Percentiles rank a stretch among this genome's conserved stretches.
phyloP scores from a whole-genome alignment of 495 filamentous ascomycete species.

The Extremus antarcticus region DNA sequence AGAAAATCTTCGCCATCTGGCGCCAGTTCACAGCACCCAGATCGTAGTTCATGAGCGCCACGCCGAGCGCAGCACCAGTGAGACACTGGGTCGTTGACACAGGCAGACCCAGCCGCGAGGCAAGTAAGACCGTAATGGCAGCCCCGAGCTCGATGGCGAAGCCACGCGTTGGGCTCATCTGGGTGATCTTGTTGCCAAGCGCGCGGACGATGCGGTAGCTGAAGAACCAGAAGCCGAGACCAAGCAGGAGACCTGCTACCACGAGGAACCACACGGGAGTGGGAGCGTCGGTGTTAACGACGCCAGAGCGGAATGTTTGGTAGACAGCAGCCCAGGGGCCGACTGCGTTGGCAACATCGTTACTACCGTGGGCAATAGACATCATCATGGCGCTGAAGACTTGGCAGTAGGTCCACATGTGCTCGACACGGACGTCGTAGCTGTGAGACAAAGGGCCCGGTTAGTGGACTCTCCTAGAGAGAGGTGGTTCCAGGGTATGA shows the following conservation, averaged over 20 bases:
- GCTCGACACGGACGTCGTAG: slow-evolving; percentile 24
- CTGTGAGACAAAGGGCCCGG: slow-evolving; percentile 10
- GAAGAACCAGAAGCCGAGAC: slow-evolving; percentile 47
- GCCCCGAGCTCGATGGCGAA: slow-evolving; percentile 58
- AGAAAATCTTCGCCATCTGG: slow-evolving; percentile 42
- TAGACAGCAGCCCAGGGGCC: slow-evolving; percentile 23
- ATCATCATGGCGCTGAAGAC: slow-evolving; percentile 49
- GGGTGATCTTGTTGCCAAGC: slow-evolving; percentile 59
- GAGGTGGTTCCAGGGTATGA: neutral
- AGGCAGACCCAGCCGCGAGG: slow-evolving; percentile 50
- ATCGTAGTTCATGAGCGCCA: slow-evolving; percentile 31
- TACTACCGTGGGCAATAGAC: slow-evolving; percentile 25
- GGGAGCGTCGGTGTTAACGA: slow-evolving; percentile 34
- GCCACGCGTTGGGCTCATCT: slow-evolving; percentile 51
- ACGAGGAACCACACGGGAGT: slow-evolving; percentile 60
- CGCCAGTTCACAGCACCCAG: slow-evolving; percentile 53
- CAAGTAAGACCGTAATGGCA: slow-evolving; percentile 54
- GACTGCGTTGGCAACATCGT: slow-evolving; percentile 22
- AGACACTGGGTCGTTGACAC: slow-evolving; percentile 32
- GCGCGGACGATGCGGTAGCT: slow-evolving; percentile 60
- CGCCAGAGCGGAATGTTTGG: slow-evolving; percentile 28
- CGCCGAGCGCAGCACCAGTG: slow-evolving; percentile 30
- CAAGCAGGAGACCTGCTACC: slow-evolving; percentile 39
- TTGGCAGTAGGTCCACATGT: slow-evolving; percentile 26
- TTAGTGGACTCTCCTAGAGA: neutral